A percentile compares a stretch with the other conserved stretches of the same genome.
Conservation (phyloP, 2,329 filamentous ascomycete genomes). For the Fusarium siculi region DNA sequence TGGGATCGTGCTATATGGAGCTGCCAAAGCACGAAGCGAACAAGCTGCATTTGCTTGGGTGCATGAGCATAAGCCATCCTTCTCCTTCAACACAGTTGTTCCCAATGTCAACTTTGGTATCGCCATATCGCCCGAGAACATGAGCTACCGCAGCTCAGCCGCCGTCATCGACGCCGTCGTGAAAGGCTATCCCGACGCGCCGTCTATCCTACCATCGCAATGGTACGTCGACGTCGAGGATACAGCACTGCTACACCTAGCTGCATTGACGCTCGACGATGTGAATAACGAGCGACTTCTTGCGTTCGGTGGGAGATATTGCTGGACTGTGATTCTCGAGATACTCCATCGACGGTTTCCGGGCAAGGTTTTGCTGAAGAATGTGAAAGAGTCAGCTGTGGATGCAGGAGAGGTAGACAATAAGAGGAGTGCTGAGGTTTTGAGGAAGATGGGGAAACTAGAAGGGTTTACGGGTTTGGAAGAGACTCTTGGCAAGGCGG, state of each 20-base stretch:
- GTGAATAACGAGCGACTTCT: background rate
- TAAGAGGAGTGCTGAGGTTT: background rate
- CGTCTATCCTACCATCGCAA: background rate
- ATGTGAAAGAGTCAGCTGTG: background rate
- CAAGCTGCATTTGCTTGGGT: background rate
- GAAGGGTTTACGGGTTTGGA: fast-evolving
- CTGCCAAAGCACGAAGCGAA: background rate
- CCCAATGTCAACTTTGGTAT: background rate
- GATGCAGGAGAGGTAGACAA: background rate
- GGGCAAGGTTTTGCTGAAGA: fast-evolving
- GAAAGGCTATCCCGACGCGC: background rate
- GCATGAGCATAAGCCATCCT: background rate
- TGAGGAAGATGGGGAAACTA: background rate
- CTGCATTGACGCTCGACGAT: background rate
- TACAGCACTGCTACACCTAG: background rate
- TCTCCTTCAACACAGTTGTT: background rate
- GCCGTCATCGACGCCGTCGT: background rate
- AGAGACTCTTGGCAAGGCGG: background rate
- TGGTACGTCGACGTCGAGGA: background rate
- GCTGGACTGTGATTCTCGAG: background rate
- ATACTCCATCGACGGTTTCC: background rate
- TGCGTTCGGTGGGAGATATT: background rate
- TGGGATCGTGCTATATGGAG: background rate
- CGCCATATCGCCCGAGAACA: background rate
- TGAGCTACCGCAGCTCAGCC: background rate